Conservation (phyloP, 164 flowering plant genomes). For the Chimonanthus salicifolius region DNA sequence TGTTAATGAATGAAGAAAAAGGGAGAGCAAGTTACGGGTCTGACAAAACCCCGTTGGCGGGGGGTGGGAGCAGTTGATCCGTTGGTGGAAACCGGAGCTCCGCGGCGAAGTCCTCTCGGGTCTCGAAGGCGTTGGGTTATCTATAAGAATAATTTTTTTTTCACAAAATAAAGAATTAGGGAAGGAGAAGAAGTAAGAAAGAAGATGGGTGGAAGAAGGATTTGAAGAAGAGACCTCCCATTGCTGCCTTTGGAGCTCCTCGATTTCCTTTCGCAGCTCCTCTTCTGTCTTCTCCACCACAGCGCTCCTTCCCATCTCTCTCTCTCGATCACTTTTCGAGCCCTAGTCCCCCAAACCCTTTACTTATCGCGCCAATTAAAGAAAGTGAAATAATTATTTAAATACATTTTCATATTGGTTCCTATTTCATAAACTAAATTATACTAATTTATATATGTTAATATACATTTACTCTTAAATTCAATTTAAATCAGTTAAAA, state of each 20-base stretch:
- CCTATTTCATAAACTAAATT: no score
- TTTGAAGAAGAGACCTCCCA: slow-evolving; percentile 57
- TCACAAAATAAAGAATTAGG: not conserved
- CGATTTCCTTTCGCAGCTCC: slow-evolving; percentile 89
- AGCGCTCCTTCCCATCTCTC: slow-evolving; percentile 13
- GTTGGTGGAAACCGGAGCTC: slow-evolving; percentile 40
- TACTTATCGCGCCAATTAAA: no score
- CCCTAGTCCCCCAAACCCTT: no score
- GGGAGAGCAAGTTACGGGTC: slow-evolving; percentile 37
- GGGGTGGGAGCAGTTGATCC: slow-evolving; percentile 35
- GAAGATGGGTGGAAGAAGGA: not conserved
- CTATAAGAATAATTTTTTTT: slow-evolving; percentile 24
- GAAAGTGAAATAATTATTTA: no score
- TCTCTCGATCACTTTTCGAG: not conserved
- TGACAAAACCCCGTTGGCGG: slow-evolving; percentile 57
- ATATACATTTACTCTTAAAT: no score
- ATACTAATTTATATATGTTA: no score
- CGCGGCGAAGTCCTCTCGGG: slow-evolving; percentile 87
- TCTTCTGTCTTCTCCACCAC: slow-evolving; percentile 73
- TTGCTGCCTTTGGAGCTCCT: slow-evolving; percentile 83
- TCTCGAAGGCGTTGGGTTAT: slow-evolving; percentile 87
- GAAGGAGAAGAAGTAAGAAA: not conserved
- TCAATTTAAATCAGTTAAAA: no score
- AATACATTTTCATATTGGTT: no score
- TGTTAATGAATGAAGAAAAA: not conserved